Percentiles rank a stretch among this genome's conserved stretches.
These are phyloP conservation scores for Clitoria ternatea DNA, from an alignment of 306 rosid species.

Conservation along the genomic window DNA sequence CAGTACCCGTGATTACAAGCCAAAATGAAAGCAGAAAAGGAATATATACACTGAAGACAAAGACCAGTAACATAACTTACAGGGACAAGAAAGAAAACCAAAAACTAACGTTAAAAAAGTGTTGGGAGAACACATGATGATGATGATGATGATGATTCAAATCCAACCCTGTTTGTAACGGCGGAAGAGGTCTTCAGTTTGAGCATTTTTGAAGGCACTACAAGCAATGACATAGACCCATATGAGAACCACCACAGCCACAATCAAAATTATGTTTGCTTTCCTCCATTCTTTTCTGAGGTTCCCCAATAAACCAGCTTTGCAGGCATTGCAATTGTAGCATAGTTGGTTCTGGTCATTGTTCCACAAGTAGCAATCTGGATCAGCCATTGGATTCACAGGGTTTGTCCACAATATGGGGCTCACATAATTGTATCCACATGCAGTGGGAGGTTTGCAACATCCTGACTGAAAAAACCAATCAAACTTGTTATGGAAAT, in stretches of 20 bases:
- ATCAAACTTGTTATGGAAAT: background rate
- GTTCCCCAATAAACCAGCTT: slow-evolving; percentile 87
- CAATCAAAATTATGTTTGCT: slow-evolving; percentile 71
- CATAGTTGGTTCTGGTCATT: slow-evolving; percentile 80
- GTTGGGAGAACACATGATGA: slow-evolving; percentile 11
- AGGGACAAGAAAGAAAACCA: background rate
- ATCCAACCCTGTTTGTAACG: slow-evolving; percentile 85
- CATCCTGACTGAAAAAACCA: slow-evolving; percentile 74
- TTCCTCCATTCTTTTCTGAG: slow-evolving; percentile 83
- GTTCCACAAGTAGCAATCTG: slow-evolving; percentile 80
- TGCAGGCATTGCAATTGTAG: slow-evolving; percentile 86
- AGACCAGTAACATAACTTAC: background rate
- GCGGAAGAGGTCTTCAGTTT: slow-evolving; percentile 75
- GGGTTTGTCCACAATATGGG: slow-evolving; percentile 84
- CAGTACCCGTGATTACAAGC: background rate
- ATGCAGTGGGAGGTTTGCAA: slow-evolving; percentile 78
- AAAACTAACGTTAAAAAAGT: background rate
- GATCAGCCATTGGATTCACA: slow-evolving; percentile 54
- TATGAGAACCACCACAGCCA: slow-evolving; percentile 67
- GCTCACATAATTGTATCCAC: slow-evolving; percentile 70
- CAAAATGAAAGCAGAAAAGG: background rate
- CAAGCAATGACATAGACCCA: slow-evolving; percentile 84
- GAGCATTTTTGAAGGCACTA: slow-evolving; percentile 91
- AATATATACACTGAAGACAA: slow-evolving; percentile 17
- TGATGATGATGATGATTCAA: too few species aligned